A percentile compares a stretch with the other conserved stretches of the same genome.
phyloP scores from a whole-genome alignment of 345 rosid species.

The Heritiera littoralis region DNA sequence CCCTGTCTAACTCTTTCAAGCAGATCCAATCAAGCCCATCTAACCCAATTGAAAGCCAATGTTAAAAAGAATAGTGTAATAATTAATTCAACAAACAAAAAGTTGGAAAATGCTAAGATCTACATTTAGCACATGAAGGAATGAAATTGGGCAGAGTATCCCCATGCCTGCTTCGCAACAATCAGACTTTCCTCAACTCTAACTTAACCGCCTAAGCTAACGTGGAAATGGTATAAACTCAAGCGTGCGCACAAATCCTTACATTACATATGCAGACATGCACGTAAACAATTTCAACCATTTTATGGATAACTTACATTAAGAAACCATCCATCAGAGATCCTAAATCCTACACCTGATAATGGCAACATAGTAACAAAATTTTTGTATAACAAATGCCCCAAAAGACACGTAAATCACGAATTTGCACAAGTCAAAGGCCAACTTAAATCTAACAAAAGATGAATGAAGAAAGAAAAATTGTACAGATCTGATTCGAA shows the following conservation, averaged over 20 bases:
- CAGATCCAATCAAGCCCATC: neutral
- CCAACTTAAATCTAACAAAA: neutral
- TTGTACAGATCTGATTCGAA: constrained; percentile 35
- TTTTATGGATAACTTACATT: neutral
- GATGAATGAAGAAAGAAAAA: neutral
- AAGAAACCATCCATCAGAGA: constrained; percentile 1
- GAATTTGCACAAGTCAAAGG: neutral
- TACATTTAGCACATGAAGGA: neutral
- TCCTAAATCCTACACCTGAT: neutral
- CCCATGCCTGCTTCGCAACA: neutral
- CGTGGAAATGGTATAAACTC: neutral
- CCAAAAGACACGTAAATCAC: neutral
- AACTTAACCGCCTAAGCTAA: neutral
- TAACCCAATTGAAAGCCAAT: neutral
- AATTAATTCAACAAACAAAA: neutral
- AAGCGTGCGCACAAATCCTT: neutral
- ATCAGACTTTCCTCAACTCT: neutral
- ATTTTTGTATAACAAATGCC: neutral
- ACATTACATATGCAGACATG: neutral
- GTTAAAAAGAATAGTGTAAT: neutral
- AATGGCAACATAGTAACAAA: neutral
- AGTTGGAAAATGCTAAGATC: neutral
- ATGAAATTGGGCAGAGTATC: neutral
- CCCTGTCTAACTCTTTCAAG: neutral
- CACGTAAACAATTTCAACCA: neutral